Evolutionary conservation across 148 eudicot genomes (phyloP), one percentile per base, ranked within the genome.

Genomic region (Rhododendron kiyosumense): DNA sequence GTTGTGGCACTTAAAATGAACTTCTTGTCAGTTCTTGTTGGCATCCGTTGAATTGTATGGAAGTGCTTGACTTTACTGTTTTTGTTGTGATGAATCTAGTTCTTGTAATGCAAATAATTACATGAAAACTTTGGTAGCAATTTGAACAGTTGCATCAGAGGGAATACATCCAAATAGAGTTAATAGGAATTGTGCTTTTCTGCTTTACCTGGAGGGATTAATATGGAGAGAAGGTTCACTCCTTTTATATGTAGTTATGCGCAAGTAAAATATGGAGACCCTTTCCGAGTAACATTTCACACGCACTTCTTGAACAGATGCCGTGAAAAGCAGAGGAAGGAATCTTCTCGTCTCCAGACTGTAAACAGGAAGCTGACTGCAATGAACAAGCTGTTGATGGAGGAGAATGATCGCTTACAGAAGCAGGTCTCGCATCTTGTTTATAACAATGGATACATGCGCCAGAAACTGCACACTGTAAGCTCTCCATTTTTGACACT

Each of bases 301-400:
- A 46, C 15, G 17, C 20, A 78, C 12, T 61, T 74, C 79, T 69
- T 81, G 3, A 38, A 24, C 82, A 93, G 95, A 86, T 92, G 95
- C 79, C 95, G 95, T 36, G 95, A 93, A 52, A 93, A 93, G 85
- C 94, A 93, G 86, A 88, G 92, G 84, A 92, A 93, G 81, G 95
- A 92, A 88, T 85, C 95, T 49, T 89, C 93, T 84, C 91, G 93
- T 43, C 94, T 93, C 88, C 92, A 88, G 88, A 88, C 92, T 10
- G 94, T 90, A 4, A 93, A 92, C 73, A 86, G 91, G 83, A 92
- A 92, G 91, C 87, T 93, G 84, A 30, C 84, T 86, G 94, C 95
- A 52, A 93, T 93, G 94, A 93, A 93, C 86, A 92, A 93, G 88
- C 84, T 90, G 88, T 84, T 93, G 85, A 92, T 92, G 95, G 95